Conservation (phyloP, 73 alveolate genomes). For the Urostyla sp. region DNA sequence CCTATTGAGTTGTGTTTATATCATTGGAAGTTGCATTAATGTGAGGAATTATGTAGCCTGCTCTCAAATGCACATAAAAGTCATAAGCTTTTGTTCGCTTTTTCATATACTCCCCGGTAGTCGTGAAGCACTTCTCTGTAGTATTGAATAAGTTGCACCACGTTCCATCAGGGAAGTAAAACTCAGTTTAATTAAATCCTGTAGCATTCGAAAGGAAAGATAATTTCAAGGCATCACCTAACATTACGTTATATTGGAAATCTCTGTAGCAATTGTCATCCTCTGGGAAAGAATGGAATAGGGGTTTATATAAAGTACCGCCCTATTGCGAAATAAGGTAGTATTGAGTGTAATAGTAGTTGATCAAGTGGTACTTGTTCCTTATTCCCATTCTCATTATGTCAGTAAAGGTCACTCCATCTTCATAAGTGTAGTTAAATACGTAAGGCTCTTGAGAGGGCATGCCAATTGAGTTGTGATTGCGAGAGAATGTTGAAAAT, state of each 20-base stretch:
- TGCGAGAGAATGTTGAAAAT: conserved; percentile 96
- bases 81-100: not conserved
- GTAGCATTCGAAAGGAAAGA: conserved; percentile 30
- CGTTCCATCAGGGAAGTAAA: conserved; percentile 56
- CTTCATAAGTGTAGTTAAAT: conserved; percentile 22
- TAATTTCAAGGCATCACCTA: conserved; percentile 74
- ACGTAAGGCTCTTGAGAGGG: conserved; percentile 59
- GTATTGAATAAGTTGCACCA: conserved; percentile 53
- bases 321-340: conserved; percentile 64
- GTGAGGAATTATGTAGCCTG: conserved; percentile 26
- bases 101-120: not conserved
- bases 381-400: conserved; percentile 62
- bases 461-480: conserved; percentile 88
- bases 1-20: not conserved
- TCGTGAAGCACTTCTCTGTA: not conserved
- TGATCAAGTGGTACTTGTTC: conserved; percentile 71
- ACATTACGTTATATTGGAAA: conserved; percentile 62
- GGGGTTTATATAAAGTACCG: conserved; percentile 83
- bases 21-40: not conserved
- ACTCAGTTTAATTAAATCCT: conserved; percentile 3
- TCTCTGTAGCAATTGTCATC: conserved; percentile 68
- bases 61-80: conserved; percentile 6
- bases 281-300: conserved; percentile 86
- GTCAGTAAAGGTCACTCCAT: conserved; percentile 57
- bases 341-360: conserved; percentile 77